Base-by-base conservation (phyloP, 495 filamentous ascomycete species). In the Talaromyces thailandensis region DNA sequence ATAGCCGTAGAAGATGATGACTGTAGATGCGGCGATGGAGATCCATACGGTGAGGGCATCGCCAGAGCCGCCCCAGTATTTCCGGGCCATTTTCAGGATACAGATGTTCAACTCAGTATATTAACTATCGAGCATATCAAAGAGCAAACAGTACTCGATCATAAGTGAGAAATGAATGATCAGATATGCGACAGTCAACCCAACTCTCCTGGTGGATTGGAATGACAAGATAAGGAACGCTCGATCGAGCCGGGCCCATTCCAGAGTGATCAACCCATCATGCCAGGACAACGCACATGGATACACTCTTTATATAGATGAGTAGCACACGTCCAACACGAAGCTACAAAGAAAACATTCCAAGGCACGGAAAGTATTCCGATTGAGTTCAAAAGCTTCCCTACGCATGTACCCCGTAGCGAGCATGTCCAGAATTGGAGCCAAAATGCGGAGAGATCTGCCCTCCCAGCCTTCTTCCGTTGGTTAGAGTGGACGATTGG, bases 41-140 rank as follows among this genome's bases (percentile, higher is more conserved):
- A 59, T 59, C 57, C 57, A 59, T 21, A 59, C 32, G 35, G 57
- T 59, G 29, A 59, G 57, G 57, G 57, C 57, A 48, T 59, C 35
- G 21, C 57, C 57, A 1, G 57, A 59, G 37, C 57, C 57, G 21
- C 57, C 57, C 57, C n/a, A 59, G 23, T 59, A 59, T 59, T 59
- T 59, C 21, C 57, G 57, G 21, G 32, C 21, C 57, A 59, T 59
- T 5, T n/a, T 57, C 12, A 32, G 21, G 18, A 23, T 48, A 23
- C 9, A 35, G 31, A 43, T n/a, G 16, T 18, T 18, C n/a, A 18
- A 43, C n/a, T 43, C 2, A 4, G 37, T 43, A 43, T 16, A 16
- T n/a, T n/a, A n/a, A n/a, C n/a, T n/a, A 43, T 16, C 37, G 16
- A 43, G 18, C 21, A 48, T 2, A 21, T 21, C 7, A 48, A 48